Conservation (phyloP, 495 filamentous ascomycete genomes). For the Paragyromitra xinjiangensis region DNA sequence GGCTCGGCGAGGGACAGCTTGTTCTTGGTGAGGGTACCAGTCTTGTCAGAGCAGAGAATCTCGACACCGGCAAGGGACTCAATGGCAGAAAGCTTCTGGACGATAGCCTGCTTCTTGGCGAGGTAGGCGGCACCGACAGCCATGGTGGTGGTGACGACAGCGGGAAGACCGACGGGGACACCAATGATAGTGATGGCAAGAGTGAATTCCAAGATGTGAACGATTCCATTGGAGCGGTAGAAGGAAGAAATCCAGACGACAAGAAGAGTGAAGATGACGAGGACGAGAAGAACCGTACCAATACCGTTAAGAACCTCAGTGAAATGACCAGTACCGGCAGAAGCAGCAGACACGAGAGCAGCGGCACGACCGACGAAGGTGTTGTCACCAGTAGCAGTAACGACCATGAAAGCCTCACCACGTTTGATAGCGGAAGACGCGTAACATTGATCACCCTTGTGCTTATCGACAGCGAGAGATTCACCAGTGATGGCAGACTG, state of each 20-base stretch:
- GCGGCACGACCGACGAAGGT: slow-evolving; percentile 91
- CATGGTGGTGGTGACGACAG: slow-evolving; percentile 96
- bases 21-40: slow-evolving; percentile 92
- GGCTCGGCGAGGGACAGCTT: slow-evolving; percentile 86
- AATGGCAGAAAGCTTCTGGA: slow-evolving; percentile 94
- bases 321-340: slow-evolving; percentile 79
- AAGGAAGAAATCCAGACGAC: slow-evolving; percentile 86
- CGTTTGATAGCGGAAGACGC: slow-evolving; percentile 89
- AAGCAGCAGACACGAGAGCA: slow-evolving; percentile 79
- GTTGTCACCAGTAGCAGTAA: slow-evolving; percentile 83
- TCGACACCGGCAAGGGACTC: slow-evolving; percentile 94
- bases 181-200: slow-evolving; percentile 89
- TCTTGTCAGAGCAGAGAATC: slow-evolving; percentile 98
- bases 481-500: slow-evolving; percentile 93
- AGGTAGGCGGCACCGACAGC: slow-evolving; percentile 94
- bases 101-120: slow-evolving; percentile 93
- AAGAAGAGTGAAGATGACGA: slow-evolving; percentile 81
- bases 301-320: slow-evolving; percentile 87
- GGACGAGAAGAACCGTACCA: slow-evolving; percentile 79
- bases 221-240: slow-evolving; percentile 82
- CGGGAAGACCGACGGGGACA: slow-evolving; percentile 94
- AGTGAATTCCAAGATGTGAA: slow-evolving; percentile 81
- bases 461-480: slow-evolving; percentile 89
- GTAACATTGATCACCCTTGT: slow-evolving; percentile 78
- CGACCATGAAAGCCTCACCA: slow-evolving; percentile 81